Base-by-base conservation (phyloP, 371 early-diverging fungal genomes). In the Lichtheimia ramosa region DNA sequence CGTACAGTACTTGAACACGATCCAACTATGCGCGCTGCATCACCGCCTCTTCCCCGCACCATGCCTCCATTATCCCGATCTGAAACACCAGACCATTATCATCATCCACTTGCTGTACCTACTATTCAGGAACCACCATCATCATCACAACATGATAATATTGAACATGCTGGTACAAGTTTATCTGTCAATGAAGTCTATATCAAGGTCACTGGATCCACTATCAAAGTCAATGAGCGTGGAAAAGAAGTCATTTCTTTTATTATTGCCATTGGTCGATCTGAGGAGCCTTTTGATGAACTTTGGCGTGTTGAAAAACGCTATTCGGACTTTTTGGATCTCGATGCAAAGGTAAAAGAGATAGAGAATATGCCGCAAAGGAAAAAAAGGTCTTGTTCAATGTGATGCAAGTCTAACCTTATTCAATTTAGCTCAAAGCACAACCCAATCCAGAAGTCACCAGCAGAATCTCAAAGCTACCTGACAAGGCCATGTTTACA, bases 231-330 rank as follows among this genome's bases (percentile, higher is more conserved):
- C 3, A 92, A 89, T 68, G 89, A 90, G 43, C 89, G 87, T 48
- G 90, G 89, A 34, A 89, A 89, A 56, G 93, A 91, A 58, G 79
- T 87, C 15, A 65, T 89, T n/a, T 79, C 79, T 2, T 89, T 90
- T 48, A 63, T 75, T 27, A 68, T 86, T 20, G 72, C 79, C 1
- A 65, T 86, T 42, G 81, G 83, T n/a, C 50, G 16, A 16, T 28
- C 46, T 16, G 23, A n/a, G 4, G 10, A 21, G 13, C 43, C 50
- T n/a, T 69, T 60, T 49, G 69, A 73, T 46, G 79, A 93, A 53
- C 66, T 87, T 49, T 93, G 95, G 94, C 81, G 88, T 27, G 84
- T 94, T 10, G 92, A 92, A 61, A 95, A 95, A 71, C 72, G 83
- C 20, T 95, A 94, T 70, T 77, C 87, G 3, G 95, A 95, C 69